Evolutionary conservation across 805 yeast species (phyloP), one percentile per base, ranked within the genome.

Genomic region (Nadsonia fulvescens): DNA sequence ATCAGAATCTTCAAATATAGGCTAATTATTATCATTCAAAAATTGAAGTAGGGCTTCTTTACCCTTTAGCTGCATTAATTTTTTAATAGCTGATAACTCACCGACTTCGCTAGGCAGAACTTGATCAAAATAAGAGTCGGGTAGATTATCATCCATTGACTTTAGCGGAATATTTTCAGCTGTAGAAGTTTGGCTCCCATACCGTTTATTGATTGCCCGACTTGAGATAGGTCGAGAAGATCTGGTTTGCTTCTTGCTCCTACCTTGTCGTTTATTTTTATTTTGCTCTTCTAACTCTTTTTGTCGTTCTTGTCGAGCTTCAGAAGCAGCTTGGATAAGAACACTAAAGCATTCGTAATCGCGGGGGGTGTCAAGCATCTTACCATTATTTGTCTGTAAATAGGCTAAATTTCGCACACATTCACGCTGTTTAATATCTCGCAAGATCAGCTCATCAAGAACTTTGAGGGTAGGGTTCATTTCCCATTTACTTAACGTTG

Each of bases 21-120:
- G n/a, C n/a, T n/a, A 26, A 24, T 12, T 9, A n/a, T 31, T 27
- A 8, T 12, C 14, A 8, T 27, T 29, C 30, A 81, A 55, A 43
- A 79, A 74, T 22, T 63, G 47, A 35, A 78, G 27, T 22, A 82
- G 46, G 24, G 64, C 61, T 4, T 69, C 78, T 37, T 63, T 62
- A 1, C 93, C 93, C 46, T 76, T 82, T 21, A 63, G 33, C 35
- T 66, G 61, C 46, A 83, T 60, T 27, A 83, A 49, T 37, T 56
- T 53, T 39, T 67, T 71, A 22, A 82, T 62, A 13, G 65, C 53
- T n/a, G n/a, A n/a, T n/a, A n/a, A n/a, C n/a, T n/a, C n/a, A n/a
- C n/a, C n/a, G n/a, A n/a, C n/a, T n/a, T n/a, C n/a, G n/a, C n/a
- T n/a, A n/a, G n/a, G n/a, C n/a, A n/a, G n/a, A n/a, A n/a, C n/a